Evolutionary conservation across 108 stramenopile genomes (phyloP).

Genomic region (Cylindrotheca fusiformis): DNA sequence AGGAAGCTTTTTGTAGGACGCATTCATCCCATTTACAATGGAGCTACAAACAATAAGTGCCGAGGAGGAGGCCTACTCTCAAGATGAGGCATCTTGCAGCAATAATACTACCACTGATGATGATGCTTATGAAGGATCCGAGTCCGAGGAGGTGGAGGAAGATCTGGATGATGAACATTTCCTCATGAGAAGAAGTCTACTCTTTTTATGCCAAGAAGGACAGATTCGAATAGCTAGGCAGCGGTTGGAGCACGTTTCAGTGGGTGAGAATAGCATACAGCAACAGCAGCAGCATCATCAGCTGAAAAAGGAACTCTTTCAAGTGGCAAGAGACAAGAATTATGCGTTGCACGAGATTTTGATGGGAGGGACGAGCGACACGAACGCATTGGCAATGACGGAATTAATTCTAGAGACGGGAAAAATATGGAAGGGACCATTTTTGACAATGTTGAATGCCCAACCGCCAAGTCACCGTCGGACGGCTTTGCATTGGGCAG

Average conservation of each 20-base stretch:
- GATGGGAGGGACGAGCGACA: slow-evolving; percentile 25
- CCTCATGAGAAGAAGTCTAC: slow-evolving; percentile 6
- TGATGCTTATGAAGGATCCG: neutral
- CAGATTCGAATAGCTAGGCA: slow-evolving; percentile 21
- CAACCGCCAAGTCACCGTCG: slow-evolving; percentile 21
- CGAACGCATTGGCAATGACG: slow-evolving; percentile 7
- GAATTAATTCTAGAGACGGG: slow-evolving; percentile 3
- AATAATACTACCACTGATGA: neutral
- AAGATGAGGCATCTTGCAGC: neutral
- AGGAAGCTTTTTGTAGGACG: too few species aligned
- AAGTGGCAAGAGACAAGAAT: slow-evolving; percentile 18
- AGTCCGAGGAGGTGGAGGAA: neutral
- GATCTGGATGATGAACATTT: slow-evolving; percentile 8
- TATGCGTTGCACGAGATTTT: slow-evolving; percentile 27
- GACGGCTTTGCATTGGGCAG: slow-evolving; percentile 31
- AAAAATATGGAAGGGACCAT: neutral
- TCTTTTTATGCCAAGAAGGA: slow-evolving; percentile 32
- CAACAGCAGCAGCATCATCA: neutral
- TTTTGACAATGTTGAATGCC: neutral
- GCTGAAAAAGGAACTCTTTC: slow-evolving; percentile 18
- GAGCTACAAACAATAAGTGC: too few species aligned
- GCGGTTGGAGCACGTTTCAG: slow-evolving; percentile 14
- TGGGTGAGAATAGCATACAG: neutral
- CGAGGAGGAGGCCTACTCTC: neutral
- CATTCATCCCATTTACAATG: too few species aligned